Base-by-base conservation (phyloP, 768 basidiomycete genomes). In the Russula sp. region DNA sequence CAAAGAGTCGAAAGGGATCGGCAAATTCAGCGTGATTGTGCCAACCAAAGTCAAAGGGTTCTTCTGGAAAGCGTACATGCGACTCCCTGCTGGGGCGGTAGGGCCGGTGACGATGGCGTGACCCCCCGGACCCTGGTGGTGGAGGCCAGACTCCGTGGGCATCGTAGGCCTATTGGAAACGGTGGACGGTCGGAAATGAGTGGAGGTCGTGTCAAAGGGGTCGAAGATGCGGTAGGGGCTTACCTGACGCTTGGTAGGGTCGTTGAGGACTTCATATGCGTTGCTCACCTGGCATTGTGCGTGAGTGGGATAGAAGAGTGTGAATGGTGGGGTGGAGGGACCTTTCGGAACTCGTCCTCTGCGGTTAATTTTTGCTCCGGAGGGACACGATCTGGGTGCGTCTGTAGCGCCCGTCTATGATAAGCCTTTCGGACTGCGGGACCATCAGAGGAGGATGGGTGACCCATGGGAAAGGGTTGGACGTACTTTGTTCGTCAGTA, bases 351-450 rank as follows among this genome's bases (percentile, higher is more conserved):
- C 59, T 81, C 73, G 59, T 90, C 89, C 69, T 85, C 87, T 6
- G 87, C 80, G 0, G 69, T 64, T 8, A 78, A 70, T 70, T 85
- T 90, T n/a, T 89, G 80, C 8, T 78, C 80, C 13, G 77, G 67
- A n/a, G 80, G 79, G 2, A 88, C 77, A 49, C 89, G 78, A 70
- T 91, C 89, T 6, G 89, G 89, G 71, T 91, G 89, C 2, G 88
- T 91, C 61, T 84, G 77, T 32, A 91, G 70, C 2, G 89, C 89
- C 70, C 76, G 80, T 74, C 78, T 83, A 73, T 81, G 85, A 78
- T 91, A 91, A n/a, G 89, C 89, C 68, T 81, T 88, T 64, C 87
- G 82, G 66, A 91, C 89, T 91, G 65, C 42, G 27, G 48, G 35
- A 22, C 8, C 8, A 10, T 40, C 22, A 61, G 48, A 31, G 16